Evolutionary conservation across 306 rosid species (phyloP).

Genomic region (Boehmeria nivea): DNA sequence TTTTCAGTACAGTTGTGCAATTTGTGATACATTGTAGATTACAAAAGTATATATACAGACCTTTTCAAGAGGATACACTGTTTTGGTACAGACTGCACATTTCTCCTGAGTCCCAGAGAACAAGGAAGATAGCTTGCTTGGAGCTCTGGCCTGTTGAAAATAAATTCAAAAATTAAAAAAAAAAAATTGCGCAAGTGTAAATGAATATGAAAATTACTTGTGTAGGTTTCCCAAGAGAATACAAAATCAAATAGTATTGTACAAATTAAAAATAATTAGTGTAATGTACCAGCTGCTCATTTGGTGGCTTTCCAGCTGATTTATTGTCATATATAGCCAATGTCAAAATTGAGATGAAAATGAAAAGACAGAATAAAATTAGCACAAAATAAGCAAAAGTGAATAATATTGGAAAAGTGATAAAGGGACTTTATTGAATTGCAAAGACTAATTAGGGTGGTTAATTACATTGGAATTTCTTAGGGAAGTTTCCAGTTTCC

Average conservation of each 20-base stretch:
- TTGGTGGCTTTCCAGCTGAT: constrained; percentile 41
- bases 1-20: too few relatives aligned
- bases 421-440: too few relatives aligned
- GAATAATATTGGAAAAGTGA: not conserved
- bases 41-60: constrained; percentile 17
- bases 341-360: constrained; percentile 6
- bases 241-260: too few relatives aligned
- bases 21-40: too few relatives aligned
- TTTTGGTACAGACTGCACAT: constrained; percentile 70
- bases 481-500: constrained; percentile 36
- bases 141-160: constrained; percentile 38
- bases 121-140: constrained; percentile 56
- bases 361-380: constrained; percentile 14
- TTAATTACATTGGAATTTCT: constrained; percentile 40
- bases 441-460: not conserved
- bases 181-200: too few relatives aligned
- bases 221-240: not conserved
- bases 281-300: constrained; percentile 38
- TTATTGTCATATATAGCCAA: too few relatives aligned
- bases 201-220: not conserved
- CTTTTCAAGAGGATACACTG: constrained; percentile 77
- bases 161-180: not conserved
- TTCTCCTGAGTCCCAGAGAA: constrained; percentile 87
- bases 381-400: constrained; percentile 4
- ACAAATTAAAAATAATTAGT: too few relatives aligned